These are phyloP conservation scores for Rhizophlyctis rosea DNA, from an alignment of 192 early-diverging fungal species.

Conservation along the genomic window DNA sequence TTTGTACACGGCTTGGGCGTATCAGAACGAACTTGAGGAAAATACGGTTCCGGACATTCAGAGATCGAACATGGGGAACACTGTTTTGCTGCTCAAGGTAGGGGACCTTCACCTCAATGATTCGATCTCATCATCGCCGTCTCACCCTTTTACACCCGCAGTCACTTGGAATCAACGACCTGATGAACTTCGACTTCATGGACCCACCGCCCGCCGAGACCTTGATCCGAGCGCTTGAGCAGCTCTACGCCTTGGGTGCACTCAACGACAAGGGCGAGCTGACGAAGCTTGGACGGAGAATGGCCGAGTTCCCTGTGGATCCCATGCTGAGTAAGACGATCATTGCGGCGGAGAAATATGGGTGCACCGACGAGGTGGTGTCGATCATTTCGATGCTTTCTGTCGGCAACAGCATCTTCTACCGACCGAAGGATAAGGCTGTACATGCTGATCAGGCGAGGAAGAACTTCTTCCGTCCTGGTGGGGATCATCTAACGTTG, in stretches of 20 bases:
- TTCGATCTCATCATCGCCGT: neutral
- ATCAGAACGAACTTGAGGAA: conserved; percentile 89
- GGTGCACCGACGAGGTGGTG: conserved; percentile 86
- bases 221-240: conserved; percentile 87
- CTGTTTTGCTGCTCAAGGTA: conserved; percentile 85
- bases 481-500: conserved; percentile 92
- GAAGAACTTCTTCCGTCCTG: conserved; percentile 81
- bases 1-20: conserved; percentile 92
- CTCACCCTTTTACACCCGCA: neutral
- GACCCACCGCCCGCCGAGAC: conserved; percentile 94
- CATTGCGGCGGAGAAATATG: conserved; percentile 87
- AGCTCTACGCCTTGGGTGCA: conserved; percentile 89
- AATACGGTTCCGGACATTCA: conserved; percentile 97
- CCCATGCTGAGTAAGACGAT: conserved; percentile 92
- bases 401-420: conserved; percentile 60
- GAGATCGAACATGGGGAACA: conserved; percentile 88
- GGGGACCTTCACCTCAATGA: neutral
- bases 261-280: conserved; percentile 89
- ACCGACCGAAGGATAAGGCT: conserved; percentile 81
- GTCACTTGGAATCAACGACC: conserved; percentile 88
- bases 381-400: conserved; percentile 94
- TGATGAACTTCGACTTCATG: conserved; percentile 97
- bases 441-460: conserved; percentile 91
- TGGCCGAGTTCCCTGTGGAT: conserved; percentile 98
- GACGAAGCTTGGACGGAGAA: conserved; percentile 92